Percentiles rank a stretch among this genome's conserved stretches.
Conservation (phyloP, 768 basidiomycete genomes). For the Tylopilus balloui region DNA sequence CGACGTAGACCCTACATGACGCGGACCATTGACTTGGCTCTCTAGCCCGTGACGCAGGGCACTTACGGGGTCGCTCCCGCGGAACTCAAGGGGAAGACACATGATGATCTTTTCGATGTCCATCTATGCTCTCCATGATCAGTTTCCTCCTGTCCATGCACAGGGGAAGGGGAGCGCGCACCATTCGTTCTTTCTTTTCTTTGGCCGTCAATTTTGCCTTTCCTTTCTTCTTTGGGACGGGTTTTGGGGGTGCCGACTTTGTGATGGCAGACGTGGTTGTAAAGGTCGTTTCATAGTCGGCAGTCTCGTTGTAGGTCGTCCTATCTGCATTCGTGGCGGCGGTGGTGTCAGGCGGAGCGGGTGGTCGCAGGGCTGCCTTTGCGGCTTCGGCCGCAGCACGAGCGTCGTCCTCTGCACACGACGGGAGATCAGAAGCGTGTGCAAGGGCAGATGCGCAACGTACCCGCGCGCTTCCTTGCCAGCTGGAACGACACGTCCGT, state of each 20-base stretch:
- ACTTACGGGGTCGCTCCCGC: constrained; percentile 81
- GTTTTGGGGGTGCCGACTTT: constrained; percentile 40
- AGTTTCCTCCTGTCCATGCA: not conserved
- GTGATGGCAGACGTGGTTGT: constrained; percentile 35
- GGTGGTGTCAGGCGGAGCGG: constrained; percentile 8
- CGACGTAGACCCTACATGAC: constrained; percentile 59
- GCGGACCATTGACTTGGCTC: not conserved
- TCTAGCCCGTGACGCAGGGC: not conserved
- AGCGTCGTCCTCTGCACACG: constrained; percentile 56
- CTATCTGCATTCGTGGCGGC: constrained; percentile 27
- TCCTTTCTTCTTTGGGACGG: constrained; percentile 42
- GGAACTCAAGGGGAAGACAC: constrained; percentile 82
- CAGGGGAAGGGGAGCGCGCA: constrained; percentile 34
- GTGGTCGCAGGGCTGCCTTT: constrained; percentile 36
- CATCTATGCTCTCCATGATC: constrained; percentile 33
- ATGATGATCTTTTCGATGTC: constrained; percentile 69
- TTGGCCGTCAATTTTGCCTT: constrained; percentile 71
- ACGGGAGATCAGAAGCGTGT: not conserved
- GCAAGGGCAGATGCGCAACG: constrained; percentile 2
- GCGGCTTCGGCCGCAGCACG: constrained; percentile 46
- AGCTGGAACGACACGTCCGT: constrained; percentile 54
- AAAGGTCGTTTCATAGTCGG: constrained; percentile 35
- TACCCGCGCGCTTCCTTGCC: constrained; percentile 60
- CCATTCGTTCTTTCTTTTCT: constrained; percentile 80
- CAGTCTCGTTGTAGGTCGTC: constrained; percentile 27